Percentiles rank a stretch among this genome's conserved stretches.
Evolutionary conservation across 345 rosid genomes (phyloP).

Genomic region (Ceriops zippeliana): DNA sequence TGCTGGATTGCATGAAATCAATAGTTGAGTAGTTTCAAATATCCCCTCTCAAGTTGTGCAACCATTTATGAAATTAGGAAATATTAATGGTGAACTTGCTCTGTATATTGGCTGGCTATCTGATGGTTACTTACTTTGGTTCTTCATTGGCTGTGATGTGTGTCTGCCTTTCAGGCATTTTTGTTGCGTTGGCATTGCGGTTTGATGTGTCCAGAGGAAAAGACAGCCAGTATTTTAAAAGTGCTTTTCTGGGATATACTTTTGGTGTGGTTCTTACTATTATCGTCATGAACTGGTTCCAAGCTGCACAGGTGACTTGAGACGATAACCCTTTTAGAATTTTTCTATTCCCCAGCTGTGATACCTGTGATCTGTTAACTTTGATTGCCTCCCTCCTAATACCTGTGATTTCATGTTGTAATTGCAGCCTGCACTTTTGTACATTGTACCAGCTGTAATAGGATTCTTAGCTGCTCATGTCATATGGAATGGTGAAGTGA

Average conservation of each 20-base stretch:
- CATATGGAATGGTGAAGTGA: constrained; percentile 89
- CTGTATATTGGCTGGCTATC: neutral
- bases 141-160: neutral
- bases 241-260: constrained; percentile 85
- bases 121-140: neutral
- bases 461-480: constrained; percentile 93
- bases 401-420: neutral
- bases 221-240: constrained; percentile 79
- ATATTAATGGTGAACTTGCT: too few relatives aligned
- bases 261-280: constrained; percentile 82
- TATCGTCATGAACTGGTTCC: constrained; percentile 98
- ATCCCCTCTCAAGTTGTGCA: neutral
- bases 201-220: constrained; percentile 94
- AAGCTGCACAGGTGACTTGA: constrained; percentile 84
- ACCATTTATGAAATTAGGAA: too few relatives aligned
- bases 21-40: neutral
- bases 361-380: neutral
- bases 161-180: constrained; percentile 56
- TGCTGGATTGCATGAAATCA: neutral
- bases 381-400: neutral
- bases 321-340: neutral
- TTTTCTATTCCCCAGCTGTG: neutral
- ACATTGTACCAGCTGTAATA: constrained; percentile 88
- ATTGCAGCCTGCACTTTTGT: constrained; percentile 91
- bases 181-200: constrained; percentile 93